Percentiles rank a stretch among this genome's conserved stretches.
These are phyloP conservation scores for Lodderomyces jiufengensis DNA, from an alignment of 1,139 yeast genomes.

Conservation along the genomic window DNA sequence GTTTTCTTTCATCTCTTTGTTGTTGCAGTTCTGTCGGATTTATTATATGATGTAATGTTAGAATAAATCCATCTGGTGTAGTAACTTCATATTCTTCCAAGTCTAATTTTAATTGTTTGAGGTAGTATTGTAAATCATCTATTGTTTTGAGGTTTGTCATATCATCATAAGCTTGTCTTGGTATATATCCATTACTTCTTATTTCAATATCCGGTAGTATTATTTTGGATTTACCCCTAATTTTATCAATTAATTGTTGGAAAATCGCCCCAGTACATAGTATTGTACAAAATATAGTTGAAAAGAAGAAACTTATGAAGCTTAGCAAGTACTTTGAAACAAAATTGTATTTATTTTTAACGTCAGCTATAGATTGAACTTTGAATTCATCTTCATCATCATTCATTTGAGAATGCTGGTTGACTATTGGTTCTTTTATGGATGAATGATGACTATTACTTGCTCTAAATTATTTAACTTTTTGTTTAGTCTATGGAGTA, in stretches of 20 bases:
- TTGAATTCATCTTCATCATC: too few relatives aligned
- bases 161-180: conserved; percentile 31
- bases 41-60: conserved; percentile 61
- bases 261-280: conserved; percentile 26
- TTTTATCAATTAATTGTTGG: conserved; percentile 23
- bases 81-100: conserved; percentile 56
- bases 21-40: conserved; percentile 44
- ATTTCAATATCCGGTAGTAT: conserved; percentile 8
- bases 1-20: conserved; percentile 37
- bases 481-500: too few relatives aligned
- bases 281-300: conserved; percentile 25
- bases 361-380: too few relatives aligned
- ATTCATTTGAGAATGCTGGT: too few relatives aligned
- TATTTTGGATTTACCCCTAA: conserved; percentile 21
- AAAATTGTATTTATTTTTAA: conserved; percentile 11
- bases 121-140: conserved; percentile 56
- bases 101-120: conserved; percentile 54
- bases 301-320: conserved; percentile 25
- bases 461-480: too few relatives aligned
- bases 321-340: conserved; percentile 20
- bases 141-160: conserved; percentile 26
- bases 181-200: conserved; percentile 21
- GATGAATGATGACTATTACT: too few relatives aligned
- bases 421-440: too few relatives aligned
- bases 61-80: conserved; percentile 78